Conservation (phyloP, 2,329 filamentous ascomycete genomes). For the Aulographum hederae region DNA sequence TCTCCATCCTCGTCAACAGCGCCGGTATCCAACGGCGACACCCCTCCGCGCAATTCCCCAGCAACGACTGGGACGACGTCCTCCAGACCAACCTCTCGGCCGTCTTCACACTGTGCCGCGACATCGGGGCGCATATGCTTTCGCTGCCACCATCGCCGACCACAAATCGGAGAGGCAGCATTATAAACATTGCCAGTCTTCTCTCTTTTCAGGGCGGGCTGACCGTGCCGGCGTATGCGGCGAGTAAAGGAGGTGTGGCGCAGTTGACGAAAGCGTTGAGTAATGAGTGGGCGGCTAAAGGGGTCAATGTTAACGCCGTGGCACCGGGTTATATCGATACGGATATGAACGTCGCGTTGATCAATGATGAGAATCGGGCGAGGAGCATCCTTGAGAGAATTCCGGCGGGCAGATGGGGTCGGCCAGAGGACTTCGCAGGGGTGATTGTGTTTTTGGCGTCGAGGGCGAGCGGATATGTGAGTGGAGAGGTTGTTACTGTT, state of each 20-base stretch:
- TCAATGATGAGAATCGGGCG: constrained; percentile 51
- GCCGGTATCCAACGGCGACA: constrained; percentile 73
- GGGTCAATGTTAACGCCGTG: constrained; percentile 73
- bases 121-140: constrained; percentile 66
- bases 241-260: constrained; percentile 67
- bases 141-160: constrained; percentile 25
- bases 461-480: constrained; percentile 62
- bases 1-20: constrained; percentile 71
- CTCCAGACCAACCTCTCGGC: constrained; percentile 74
- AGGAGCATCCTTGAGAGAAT: constrained; percentile 63
- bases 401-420: constrained; percentile 68
- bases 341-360: constrained; percentile 81
- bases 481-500: constrained; percentile 63
- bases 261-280: constrained; percentile 72
- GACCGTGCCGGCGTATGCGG: constrained; percentile 75
- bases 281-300: constrained; percentile 71
- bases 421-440: constrained; percentile 75
- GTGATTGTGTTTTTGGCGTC: constrained; percentile 61
- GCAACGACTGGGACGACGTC: constrained; percentile 61
- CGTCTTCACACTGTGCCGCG: constrained; percentile 61
- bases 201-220: constrained; percentile 75
- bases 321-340: constrained; percentile 82
- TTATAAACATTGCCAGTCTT: constrained; percentile 74
- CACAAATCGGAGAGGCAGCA: constrained; percentile 42
- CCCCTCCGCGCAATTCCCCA: constrained; percentile 56